Evolutionary conservation across 345 rosid species (phyloP).

Genomic region (Rhodamnia argentea): DNA sequence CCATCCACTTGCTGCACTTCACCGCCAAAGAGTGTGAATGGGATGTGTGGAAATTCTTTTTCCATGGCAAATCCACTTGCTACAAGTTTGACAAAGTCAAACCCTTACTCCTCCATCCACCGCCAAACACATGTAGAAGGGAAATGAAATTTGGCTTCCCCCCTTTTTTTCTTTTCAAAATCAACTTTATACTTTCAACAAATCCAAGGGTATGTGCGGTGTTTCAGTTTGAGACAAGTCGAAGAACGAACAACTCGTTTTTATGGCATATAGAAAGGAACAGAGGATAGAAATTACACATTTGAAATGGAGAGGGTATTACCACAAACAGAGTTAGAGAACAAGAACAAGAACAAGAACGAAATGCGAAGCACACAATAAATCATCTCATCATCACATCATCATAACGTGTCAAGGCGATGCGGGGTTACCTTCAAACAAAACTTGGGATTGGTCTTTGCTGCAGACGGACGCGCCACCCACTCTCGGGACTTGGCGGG

Average conservation of each 20-base stretch:
- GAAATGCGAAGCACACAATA: not conserved
- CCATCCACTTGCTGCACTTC: too few species aligned
- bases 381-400: not conserved
- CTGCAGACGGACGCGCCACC: not conserved
- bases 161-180: too few species aligned
- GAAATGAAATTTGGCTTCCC: too few species aligned
- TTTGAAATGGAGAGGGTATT: not conserved
- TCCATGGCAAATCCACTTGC: too few species aligned
- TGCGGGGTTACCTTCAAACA: not conserved
- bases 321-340: not conserved
- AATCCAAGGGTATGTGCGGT: not conserved
- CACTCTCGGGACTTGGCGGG: not conserved
- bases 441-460: not conserved
- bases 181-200: too few species aligned
- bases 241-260: not conserved
- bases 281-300: not conserved
- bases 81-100: too few species aligned
- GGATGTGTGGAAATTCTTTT: too few species aligned
- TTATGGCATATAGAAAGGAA: not conserved
- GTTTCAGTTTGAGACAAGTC: not conserved
- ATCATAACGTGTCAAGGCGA: not conserved
- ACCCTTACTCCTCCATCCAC: too few species aligned
- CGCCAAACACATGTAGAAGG: too few species aligned
- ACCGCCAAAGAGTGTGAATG: too few species aligned
- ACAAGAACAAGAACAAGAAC: not conserved